Percentiles rank a stretch among this genome's conserved stretches.
Conservation (phyloP, 2,329 filamentous ascomycete genomes). For the Ascocoryne sarcoides region DNA sequence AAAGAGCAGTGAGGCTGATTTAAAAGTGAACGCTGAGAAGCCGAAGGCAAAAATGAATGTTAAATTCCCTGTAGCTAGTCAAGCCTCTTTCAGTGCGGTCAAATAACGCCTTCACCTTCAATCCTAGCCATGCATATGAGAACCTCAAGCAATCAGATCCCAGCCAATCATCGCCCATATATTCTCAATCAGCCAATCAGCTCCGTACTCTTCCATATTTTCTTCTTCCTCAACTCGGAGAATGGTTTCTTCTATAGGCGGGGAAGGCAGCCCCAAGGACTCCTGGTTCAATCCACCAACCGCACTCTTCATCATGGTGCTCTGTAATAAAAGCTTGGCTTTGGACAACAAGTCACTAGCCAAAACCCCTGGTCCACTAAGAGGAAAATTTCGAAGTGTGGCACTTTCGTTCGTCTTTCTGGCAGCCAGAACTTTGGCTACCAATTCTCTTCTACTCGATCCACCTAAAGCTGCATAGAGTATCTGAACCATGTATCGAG, state of each 20-base stretch:
- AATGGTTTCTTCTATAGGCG: slow-evolving; percentile 4
- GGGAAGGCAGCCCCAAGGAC: slow-evolving; percentile 12
- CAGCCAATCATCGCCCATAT: slow-evolving; percentile 4
- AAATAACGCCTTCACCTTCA: no score
- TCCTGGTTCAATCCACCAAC: slow-evolving; percentile 16
- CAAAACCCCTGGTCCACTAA: neutral
- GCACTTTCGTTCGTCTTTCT: slow-evolving; percentile 1
- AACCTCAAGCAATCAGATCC: slow-evolving; percentile 4
- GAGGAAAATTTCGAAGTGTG: neutral
- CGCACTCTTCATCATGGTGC: slow-evolving; percentile 18
- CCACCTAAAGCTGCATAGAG: slow-evolving; percentile 20
- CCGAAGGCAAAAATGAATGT: no score
- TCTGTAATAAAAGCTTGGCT: slow-evolving; percentile 17
- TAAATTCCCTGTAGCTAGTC: no score
- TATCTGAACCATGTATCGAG: slow-evolving; percentile 19
- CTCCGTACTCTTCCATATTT: neutral
- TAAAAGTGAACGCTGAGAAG: no score
- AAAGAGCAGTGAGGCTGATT: no score
- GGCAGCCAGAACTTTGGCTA: slow-evolving; percentile 14
- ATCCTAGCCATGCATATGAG: no score
- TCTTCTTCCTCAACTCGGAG: no score
- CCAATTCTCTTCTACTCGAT: slow-evolving; percentile 9
- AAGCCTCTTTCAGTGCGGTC: no score
- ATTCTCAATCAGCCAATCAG: slow-evolving; percentile 4
- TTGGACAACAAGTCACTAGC: slow-evolving; percentile 10